A percentile compares a stretch with the other conserved stretches of the same genome.
These are phyloP conservation scores for Globisporangium ultimum DNA, from an alignment of 352 stramenopile species.

Conservation along the genomic window DNA sequence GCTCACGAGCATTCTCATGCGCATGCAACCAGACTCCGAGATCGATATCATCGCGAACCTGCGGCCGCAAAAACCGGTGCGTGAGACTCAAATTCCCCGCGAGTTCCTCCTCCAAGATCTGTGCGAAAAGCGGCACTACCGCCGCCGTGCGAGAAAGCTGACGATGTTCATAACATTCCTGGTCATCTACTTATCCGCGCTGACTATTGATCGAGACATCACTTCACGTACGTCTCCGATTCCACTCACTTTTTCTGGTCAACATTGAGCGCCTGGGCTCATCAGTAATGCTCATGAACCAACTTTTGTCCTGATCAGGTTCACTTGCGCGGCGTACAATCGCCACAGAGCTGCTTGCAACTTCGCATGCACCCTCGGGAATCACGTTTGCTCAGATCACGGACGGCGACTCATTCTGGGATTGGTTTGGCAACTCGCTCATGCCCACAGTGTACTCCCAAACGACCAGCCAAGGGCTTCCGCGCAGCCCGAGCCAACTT, in stretches of 20 bases:
- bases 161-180: conserved; percentile 56
- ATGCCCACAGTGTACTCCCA: conserved; percentile 38
- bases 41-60: neutral
- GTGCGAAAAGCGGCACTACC: conserved; percentile 66
- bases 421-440: conserved; percentile 61
- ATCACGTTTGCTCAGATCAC: conserved; percentile 40
- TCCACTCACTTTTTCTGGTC: neutral
- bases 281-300: neutral
- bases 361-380: conserved; percentile 27
- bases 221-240: conserved; percentile 38
- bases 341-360: conserved; percentile 41
- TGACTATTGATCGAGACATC: conserved; percentile 65
- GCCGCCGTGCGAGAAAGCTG: conserved; percentile 56
- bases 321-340: conserved; percentile 45
- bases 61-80: neutral
- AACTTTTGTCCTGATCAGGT: conserved; percentile 17
- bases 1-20: conserved; percentile 10
- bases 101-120: conserved; percentile 56
- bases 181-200: conserved; percentile 43
- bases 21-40: conserved; percentile 1
- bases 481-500: conserved; percentile 15
- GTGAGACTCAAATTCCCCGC: conserved; percentile 28
- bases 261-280: neutral
- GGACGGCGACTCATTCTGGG: conserved; percentile 43
- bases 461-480: conserved; percentile 22